Evolutionary conservation across 306 rosid species (phyloP), one percentile per base, ranked within the genome.

Genomic region (Adenanthera pavonina): DNA sequence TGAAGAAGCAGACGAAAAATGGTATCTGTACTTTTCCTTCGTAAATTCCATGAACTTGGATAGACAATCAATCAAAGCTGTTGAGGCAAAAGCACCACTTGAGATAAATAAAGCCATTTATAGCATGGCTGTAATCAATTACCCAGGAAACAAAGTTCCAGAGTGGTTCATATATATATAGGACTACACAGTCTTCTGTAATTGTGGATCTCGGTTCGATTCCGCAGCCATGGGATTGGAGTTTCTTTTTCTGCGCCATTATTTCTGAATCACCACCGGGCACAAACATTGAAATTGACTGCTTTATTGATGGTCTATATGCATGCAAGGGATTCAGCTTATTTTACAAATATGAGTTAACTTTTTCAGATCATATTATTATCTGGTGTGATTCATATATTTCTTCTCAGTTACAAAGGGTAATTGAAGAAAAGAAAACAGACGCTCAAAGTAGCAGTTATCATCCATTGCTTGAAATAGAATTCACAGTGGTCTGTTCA

Each of bases 51-150:
- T 16, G 30, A 17, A 53, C 3, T 53, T 53, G 30, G 25, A 53
- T 17, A 3, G 8, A 53, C 25, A 17, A 16, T 53, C 30, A 53
- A 17, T 53, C 30, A 53, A 7, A 16, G 60, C 60, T 17, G 25
- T 7, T 53, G 25, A 53, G 10, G 8, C 30, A 53, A 53, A 53
- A 53, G 30, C 17, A 25, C 30, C 16, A 1, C 30, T 53, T 53
- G 30, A 16, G 3, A 6, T 53, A 7, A 53, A 53, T 2, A 17
- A 17, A 53, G 60, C 25, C 30, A 52, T 52, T 52, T 16, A 0
- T 15, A 1, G 5, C 0, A 1, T 0, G 4, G 19, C 6, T 16
- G 3, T 0, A 16, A 5, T 52, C 0, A 2, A 3, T 0, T 52
- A 52, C 16, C 57, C 19, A 52, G 20, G 57, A 52, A n/a, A 16